Base-by-base conservation (phyloP, 768 basidiomycete species). In the Mycena floridula region DNA sequence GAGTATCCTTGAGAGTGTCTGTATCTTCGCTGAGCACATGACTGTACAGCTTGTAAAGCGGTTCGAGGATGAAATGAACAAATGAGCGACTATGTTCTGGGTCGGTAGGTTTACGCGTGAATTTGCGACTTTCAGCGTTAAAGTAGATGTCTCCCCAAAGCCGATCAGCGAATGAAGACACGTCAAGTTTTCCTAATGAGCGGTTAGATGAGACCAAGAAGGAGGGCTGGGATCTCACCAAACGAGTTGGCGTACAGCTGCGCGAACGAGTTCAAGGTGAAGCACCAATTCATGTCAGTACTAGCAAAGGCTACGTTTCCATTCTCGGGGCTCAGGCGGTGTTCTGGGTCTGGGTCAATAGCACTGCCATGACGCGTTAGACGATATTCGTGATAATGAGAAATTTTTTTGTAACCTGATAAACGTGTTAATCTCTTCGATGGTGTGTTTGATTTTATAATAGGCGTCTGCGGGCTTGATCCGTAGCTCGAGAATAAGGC, bases 61-160 rank as follows among this genome's bases (percentile, higher is more conserved):
- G 96, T 48, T 93, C 91, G 55, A 99, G 71, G 55, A 99, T 85
- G 66, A 99, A 99, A 58, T 96, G 87, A 36, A 96, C 89, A 55
- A 99, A 99, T 25, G 89, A 82, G 22, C 96, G 77, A 40, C 77
- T 76, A 35, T 81, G 71, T 54, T 92, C 89, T 0, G 86, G 77
- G 54, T 92, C 92, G 5, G 76, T 67, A 32, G 80, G 80, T 60
- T 92, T 93, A 40, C 91, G 81, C 3, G 83, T 85, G 63, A 99
- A 99, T 60, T 93, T 93, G 47, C 92, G 81, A 15, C 78, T 79
- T 47, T 89, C 82, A 35, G 71, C 59, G 64, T 93, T 82, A 66
- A 89, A 97, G 69, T 92, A 99, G 57, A 98, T 91, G 66, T 98
- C 94, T 13, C 96, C 96, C 96, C 96, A 99, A 12, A 99, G 77